A percentile compares a stretch with the other conserved stretches of the same genome.
Evolutionary conservation across 768 basidiomycete species (phyloP).

Genomic region (Hortiboletus campestris): DNA sequence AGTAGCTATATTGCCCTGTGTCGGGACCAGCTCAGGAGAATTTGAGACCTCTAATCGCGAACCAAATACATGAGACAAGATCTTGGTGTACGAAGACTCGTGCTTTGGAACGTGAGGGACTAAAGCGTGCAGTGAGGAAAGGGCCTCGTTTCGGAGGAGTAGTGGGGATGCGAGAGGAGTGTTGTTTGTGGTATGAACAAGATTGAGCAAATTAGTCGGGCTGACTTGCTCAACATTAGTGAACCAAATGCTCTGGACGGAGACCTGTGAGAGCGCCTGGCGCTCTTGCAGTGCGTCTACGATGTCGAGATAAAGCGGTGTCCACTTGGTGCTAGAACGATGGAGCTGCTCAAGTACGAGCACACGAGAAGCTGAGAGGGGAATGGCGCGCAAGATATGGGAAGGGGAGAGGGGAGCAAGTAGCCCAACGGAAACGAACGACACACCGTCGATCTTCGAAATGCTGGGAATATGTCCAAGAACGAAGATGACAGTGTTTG

Average conservation of each 20-base stretch:
- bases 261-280: constrained; percentile 45
- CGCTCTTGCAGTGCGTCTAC: constrained; percentile 67
- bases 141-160: constrained; percentile 43
- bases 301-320: constrained; percentile 82
- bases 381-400: constrained; percentile 56
- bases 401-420: constrained; percentile 65
- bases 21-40: constrained; percentile 66
- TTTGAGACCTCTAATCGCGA: constrained; percentile 83
- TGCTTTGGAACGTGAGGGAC: constrained; percentile 79
- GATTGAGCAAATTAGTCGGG: constrained; percentile 45
- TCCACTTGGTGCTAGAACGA: constrained; percentile 80
- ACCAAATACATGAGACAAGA: constrained; percentile 77
- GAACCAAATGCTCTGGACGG: constrained; percentile 62
- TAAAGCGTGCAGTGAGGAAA: constrained; percentile 21
- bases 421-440: constrained; percentile 64
- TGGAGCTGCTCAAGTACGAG: constrained; percentile 81
- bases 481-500: constrained; percentile 68
- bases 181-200: constrained; percentile 45
- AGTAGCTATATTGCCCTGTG: constrained; percentile 75
- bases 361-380: constrained; percentile 60
- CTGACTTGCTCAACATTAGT: constrained; percentile 45
- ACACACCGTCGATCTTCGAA: constrained; percentile 52
- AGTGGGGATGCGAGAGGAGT: constrained; percentile 43
- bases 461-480: constrained; percentile 53
- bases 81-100: constrained; percentile 88